Evolutionary conservation across 192 early-diverging fungal species (phyloP).

Genomic region (Rhizoclosmatium sp.): DNA sequence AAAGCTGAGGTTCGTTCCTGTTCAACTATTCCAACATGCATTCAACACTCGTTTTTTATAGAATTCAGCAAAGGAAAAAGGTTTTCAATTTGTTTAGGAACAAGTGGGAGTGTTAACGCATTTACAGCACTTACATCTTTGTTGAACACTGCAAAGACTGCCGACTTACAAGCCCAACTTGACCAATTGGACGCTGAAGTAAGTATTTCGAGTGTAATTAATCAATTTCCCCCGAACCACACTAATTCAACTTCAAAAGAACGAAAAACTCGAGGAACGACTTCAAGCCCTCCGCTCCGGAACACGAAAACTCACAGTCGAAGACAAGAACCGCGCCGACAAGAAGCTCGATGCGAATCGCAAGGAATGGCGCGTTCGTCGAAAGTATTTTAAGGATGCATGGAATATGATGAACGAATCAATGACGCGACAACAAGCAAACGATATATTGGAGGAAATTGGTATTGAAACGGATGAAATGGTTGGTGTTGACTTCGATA

Average conservation of each 20-base stretch:
- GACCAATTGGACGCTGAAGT: constrained; percentile 26
- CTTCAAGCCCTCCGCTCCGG: constrained; percentile 41
- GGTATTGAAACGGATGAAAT: constrained; percentile 69
- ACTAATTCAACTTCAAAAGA: constrained; percentile 26
- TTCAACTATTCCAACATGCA: not conserved
- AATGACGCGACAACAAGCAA: constrained; percentile 57
- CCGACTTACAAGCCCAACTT: constrained; percentile 25
- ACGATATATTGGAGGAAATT: constrained; percentile 58
- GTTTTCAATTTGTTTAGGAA: not conserved
- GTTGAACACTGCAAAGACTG: constrained; percentile 33
- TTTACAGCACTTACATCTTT: constrained; percentile 32
- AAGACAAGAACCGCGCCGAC: constrained; percentile 42
- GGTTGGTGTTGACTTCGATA: constrained; percentile 49
- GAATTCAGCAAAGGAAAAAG: constrained; percentile 32
- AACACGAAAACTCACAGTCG: constrained; percentile 35
- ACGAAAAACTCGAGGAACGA: constrained; percentile 28
- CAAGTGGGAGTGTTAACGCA: no score
- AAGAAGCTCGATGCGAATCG: constrained; percentile 47
- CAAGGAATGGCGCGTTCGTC: constrained; percentile 63
- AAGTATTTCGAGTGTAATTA: not conserved
- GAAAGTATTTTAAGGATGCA: constrained; percentile 65
- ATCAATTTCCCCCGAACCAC: not conserved
- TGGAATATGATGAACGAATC: constrained; percentile 60
- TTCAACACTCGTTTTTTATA: constrained; percentile 8
- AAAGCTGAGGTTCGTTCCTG: constrained; percentile 31